A percentile compares a stretch with the other conserved stretches of the same genome.
phyloP scores from a whole-genome alignment of 257 asterid species.

The Solanum okadae region DNA sequence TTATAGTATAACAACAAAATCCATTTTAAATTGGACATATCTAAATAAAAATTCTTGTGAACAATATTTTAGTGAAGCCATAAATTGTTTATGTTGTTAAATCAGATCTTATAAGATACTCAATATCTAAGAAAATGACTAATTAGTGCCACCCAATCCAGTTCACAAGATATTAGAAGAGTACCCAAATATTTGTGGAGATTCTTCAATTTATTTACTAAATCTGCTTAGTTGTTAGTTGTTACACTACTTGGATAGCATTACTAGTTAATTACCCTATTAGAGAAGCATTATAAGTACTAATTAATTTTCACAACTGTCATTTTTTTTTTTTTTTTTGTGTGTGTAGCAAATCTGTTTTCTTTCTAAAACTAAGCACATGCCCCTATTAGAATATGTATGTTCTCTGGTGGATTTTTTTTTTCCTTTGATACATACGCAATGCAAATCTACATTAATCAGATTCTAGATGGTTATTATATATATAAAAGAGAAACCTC shows the following conservation, averaged over 20 bases:
- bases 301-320: neutral
- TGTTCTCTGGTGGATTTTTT: neutral
- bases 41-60: neutral
- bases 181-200: neutral
- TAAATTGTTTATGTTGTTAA: neutral
- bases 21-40: neutral
- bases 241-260: neutral
- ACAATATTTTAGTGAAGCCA: neutral
- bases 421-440: accelerated
- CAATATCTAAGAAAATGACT: neutral
- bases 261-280: neutral
- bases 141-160: neutral
- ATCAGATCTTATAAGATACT: neutral
- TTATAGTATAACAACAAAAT: neutral
- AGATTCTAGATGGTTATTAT: neutral
- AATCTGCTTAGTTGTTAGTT: neutral
- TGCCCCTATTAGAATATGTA: neutral
- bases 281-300: neutral
- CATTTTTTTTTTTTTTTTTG: neutral
- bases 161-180: neutral
- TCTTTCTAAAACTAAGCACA: neutral
- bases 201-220: neutral
- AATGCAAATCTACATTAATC: neutral
- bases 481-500: too few species aligned
- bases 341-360: neutral